Conservation (phyloP, 768 basidiomycete genomes). For the Kwoniella pini region DNA sequence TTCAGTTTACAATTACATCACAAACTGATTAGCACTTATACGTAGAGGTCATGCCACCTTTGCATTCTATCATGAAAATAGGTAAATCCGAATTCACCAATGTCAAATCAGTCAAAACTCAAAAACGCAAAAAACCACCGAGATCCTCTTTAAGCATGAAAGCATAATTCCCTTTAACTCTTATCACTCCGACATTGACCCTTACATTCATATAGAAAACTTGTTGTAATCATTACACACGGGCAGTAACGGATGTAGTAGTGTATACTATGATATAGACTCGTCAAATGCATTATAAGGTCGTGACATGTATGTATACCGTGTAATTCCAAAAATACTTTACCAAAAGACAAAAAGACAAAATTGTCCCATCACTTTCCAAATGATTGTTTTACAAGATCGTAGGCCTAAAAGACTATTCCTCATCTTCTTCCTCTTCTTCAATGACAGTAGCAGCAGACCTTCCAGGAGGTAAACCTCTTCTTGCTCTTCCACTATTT, state of each 20-base stretch:
- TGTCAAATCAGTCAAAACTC: not conserved
- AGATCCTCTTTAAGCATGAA: not conserved
- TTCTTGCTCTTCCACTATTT: constrained; percentile 2
- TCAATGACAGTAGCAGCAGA: constrained; percentile 23
- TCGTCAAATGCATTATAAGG: constrained; percentile 8
- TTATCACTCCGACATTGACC: not conserved
- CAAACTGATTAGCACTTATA: too few relatives aligned
- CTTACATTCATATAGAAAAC: not conserved
- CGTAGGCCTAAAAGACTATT: not conserved
- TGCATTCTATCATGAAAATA: constrained; percentile 40
- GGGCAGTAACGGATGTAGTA: too few relatives aligned
- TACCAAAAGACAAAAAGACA: not conserved
- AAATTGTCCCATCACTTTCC: not conserved
- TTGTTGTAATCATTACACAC: constrained; percentile 1
- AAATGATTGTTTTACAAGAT: not conserved
- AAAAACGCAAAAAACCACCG: constrained; percentile 6
- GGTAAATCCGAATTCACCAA: constrained; percentile 15
- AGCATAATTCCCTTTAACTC: not conserved
- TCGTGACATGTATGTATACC: not conserved
- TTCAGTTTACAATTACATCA: not conserved
- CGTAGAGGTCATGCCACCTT: constrained; percentile 38
- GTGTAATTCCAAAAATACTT: not conserved
- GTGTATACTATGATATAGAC: too few relatives aligned
- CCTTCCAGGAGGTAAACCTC: constrained; percentile 16
- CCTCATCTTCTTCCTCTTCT: constrained; percentile 39